Conservation (phyloP, 1,284 basidiomycete genomes). For the Rhizoctonia solani region DNA sequence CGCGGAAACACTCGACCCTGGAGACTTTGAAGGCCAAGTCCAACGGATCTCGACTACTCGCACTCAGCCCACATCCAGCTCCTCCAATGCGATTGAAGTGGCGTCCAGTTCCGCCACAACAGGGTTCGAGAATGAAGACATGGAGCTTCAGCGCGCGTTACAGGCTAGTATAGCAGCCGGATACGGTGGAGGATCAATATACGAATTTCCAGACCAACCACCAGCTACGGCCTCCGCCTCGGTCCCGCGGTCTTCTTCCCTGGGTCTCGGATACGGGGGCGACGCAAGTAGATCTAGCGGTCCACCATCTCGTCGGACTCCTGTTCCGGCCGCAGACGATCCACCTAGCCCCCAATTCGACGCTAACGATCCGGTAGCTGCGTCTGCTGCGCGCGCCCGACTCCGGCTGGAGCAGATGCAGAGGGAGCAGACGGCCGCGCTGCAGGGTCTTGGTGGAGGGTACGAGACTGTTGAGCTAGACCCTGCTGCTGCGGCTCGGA, state of each 20-base stretch:
- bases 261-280: conserved; percentile 7
- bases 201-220: conserved; percentile 17
- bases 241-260: too few species aligned
- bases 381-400: conserved; percentile 67
- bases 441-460: conserved; percentile 57
- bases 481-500: conserved; percentile 39
- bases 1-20: conserved; percentile 62
- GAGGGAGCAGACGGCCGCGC: conserved; percentile 68
- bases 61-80: too few species aligned
- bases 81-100: too few species aligned
- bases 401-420: conserved; percentile 66
- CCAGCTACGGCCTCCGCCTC: too few species aligned
- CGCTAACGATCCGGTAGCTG: conserved; percentile 61
- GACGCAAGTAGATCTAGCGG: not conserved
- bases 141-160: conserved; percentile 81
- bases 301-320: not conserved
- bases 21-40: conserved; percentile 45
- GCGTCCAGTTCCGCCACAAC: conserved; percentile 40
- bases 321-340: not conserved
- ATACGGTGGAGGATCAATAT: not conserved
- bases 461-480: conserved; percentile 25
- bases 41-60: not conserved
- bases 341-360: conserved; percentile 44
- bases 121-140: conserved; percentile 79
- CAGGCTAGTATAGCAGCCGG: conserved; percentile 65